These are phyloP conservation scores for Phytophthora ohioensis DNA, from an alignment of 352 stramenopile species.

Conservation along the genomic window DNA sequence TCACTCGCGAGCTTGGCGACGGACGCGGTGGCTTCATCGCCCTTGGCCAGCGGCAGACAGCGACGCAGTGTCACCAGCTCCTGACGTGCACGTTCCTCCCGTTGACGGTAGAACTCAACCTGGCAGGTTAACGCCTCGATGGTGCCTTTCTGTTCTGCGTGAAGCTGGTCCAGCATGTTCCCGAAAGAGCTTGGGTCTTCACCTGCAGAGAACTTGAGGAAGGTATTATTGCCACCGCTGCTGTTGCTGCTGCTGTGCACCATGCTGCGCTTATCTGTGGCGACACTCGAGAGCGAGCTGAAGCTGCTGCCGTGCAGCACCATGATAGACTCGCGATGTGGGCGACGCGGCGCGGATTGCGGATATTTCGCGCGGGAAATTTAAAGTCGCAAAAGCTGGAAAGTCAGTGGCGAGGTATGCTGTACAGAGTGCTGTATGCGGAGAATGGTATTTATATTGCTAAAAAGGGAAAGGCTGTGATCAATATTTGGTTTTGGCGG, in stretches of 20 bases:
- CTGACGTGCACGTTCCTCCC: slow-evolving; percentile 72
- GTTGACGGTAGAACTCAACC: slow-evolving; percentile 82
- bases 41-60: slow-evolving; percentile 43
- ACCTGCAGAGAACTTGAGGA: slow-evolving; percentile 30
- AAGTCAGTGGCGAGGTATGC: background rate
- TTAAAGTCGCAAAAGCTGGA: background rate
- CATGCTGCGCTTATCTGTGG: slow-evolving; percentile 31
- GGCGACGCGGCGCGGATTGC: slow-evolving; percentile 21
- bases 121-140: slow-evolving; percentile 82
- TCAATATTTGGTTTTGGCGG: slow-evolving; percentile 11
- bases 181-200: slow-evolving; percentile 60
- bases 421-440: slow-evolving; percentile 12
- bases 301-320: slow-evolving; percentile 39
- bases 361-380: slow-evolving; percentile 24
- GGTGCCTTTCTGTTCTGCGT: slow-evolving; percentile 84
- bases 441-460: background rate
- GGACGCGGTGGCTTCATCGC: slow-evolving; percentile 33
- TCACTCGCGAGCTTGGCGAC: slow-evolving; percentile 61
- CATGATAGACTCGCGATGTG: slow-evolving; percentile 35
- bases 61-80: slow-evolving; percentile 66
- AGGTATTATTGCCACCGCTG: slow-evolving; percentile 24
- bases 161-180: slow-evolving; percentile 75
- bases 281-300: slow-evolving; percentile 41
- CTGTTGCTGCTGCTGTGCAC: slow-evolving; percentile 29
- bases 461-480: background rate